These are phyloP conservation scores for Xylaria hypoxylon DNA, from an alignment of 2,329 filamentous ascomycete genomes.

Conservation along the genomic window DNA sequence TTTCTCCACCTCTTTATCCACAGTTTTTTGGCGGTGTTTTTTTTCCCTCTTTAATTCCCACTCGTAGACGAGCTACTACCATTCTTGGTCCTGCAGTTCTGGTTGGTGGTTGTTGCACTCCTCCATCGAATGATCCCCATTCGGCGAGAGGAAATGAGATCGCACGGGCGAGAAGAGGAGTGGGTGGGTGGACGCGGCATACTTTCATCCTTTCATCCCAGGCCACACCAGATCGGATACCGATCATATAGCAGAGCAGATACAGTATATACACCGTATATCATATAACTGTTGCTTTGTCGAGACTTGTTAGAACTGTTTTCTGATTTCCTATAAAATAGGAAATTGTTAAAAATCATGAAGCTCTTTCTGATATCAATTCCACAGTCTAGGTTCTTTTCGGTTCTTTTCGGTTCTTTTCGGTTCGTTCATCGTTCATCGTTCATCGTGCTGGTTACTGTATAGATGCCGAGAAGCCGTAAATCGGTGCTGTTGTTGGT, in stretches of 20 bases:
- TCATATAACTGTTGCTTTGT: neutral
- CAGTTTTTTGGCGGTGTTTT: constrained; percentile 12
- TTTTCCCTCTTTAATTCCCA: neutral
- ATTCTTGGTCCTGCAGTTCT: constrained; percentile 33
- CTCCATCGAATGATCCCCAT: constrained; percentile 31
- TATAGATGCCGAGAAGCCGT: no score
- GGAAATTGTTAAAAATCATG: no score
- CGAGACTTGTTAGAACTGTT: neutral
- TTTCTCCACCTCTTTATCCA: constrained; percentile 25
- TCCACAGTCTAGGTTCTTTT: neutral
- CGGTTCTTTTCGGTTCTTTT: neutral
- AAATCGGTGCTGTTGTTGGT: no score
- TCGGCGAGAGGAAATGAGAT: constrained; percentile 17
- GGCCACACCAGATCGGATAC: neutral
- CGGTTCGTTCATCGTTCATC: no score
- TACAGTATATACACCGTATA: neutral
- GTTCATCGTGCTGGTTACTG: no score
- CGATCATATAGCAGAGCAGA: neutral
- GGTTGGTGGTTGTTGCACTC: constrained; percentile 27
- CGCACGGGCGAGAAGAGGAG: constrained; percentile 5
- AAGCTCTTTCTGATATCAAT: no score
- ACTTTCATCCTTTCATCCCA: constrained; percentile 5
- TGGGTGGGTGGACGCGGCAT: constrained; percentile 12
- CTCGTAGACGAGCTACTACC: neutral
- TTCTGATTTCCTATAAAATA: no score